These are phyloP conservation scores for Shiraia bambusicola DNA, from an alignment of 2,329 filamentous ascomycete genomes.

Conservation along the genomic window DNA sequence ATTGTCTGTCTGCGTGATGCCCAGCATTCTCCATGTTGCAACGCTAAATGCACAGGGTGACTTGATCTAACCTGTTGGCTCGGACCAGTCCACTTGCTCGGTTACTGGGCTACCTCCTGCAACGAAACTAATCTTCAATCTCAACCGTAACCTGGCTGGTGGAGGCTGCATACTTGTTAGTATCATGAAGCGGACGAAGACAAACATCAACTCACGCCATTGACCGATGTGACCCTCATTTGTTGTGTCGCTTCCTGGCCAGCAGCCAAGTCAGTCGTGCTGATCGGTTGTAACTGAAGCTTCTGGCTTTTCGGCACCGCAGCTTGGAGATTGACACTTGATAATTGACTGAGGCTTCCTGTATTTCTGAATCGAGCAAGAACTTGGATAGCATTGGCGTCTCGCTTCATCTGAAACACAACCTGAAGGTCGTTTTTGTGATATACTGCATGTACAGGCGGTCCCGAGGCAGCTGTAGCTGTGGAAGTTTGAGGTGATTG, in stretches of 20 bases:
- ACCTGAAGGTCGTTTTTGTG: constrained; percentile 82
- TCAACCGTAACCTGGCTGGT: constrained; percentile 69
- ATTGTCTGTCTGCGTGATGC: too few species aligned
- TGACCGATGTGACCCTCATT: constrained; percentile 83
- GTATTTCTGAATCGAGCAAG: constrained; percentile 81
- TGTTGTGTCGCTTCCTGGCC: constrained; percentile 84
- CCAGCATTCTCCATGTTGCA: constrained; percentile 4
- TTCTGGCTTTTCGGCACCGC: constrained; percentile 97
- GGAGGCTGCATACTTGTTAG: constrained; percentile 60
- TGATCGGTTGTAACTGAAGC: constrained; percentile 87
- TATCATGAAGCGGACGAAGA: neutral
- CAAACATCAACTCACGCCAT: constrained; percentile 73
- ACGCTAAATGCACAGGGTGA: constrained; percentile 1
- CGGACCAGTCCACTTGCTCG: constrained; percentile 96
- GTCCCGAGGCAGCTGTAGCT: constrained; percentile 38
- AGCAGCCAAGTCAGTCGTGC: constrained; percentile 71
- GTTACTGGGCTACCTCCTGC: constrained; percentile 70
- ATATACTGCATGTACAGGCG: constrained; percentile 70
- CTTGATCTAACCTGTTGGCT: constrained; percentile 56
- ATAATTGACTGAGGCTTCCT: constrained; percentile 65
- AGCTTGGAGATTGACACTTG: constrained; percentile 81
- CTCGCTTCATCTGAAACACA: constrained; percentile 81
- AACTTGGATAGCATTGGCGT: constrained; percentile 77
- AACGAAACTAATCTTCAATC: constrained; percentile 79
- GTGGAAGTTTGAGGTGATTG: constrained; percentile 52